Evolutionary conservation across 78 protist species (phyloP).

Genomic region (Speleostelium caveatum): DNA sequence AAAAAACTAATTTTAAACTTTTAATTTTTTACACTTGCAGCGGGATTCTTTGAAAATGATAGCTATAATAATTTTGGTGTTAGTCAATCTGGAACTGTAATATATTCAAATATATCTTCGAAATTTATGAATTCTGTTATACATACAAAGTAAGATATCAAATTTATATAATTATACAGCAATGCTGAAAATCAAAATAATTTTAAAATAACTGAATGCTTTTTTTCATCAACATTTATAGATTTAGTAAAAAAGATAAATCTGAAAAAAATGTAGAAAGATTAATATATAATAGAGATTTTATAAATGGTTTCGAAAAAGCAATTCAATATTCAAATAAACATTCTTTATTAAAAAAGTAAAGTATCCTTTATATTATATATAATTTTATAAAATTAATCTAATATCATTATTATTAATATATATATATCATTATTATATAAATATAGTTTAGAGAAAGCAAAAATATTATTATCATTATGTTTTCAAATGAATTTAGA

Average conservation of each 20-base stretch:
- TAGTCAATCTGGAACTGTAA: conserved; percentile 36
- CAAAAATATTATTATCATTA: conserved; percentile 32
- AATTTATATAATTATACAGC: neutral
- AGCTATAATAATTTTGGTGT: conserved; percentile 47
- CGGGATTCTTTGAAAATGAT: conserved; percentile 62
- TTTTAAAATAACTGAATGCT: too few species aligned
- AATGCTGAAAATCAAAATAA: neutral
- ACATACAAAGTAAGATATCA: conserved; percentile 15
- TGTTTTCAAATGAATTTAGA: conserved; percentile 69
- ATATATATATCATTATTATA: too few species aligned
- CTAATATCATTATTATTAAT: too few species aligned
- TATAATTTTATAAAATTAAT: too few species aligned
- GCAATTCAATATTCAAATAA: conserved; percentile 57
- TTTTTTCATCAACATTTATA: too few species aligned
- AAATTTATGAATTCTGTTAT: conserved; percentile 57
- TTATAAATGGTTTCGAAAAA: conserved; percentile 61
- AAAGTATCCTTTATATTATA: too few species aligned
- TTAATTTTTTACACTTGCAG: too few species aligned
- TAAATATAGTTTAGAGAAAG: conserved; percentile 35
- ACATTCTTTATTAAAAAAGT: conserved; percentile 32
- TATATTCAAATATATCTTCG: conserved; percentile 24
- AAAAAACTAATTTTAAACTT: too few species aligned
- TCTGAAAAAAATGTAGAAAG: conserved; percentile 43
- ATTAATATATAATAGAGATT: conserved; percentile 66
- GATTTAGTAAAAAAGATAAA: conserved; percentile 32